Conservation (phyloP, 345 rosid species). For the Arabis alpina region DNA sequence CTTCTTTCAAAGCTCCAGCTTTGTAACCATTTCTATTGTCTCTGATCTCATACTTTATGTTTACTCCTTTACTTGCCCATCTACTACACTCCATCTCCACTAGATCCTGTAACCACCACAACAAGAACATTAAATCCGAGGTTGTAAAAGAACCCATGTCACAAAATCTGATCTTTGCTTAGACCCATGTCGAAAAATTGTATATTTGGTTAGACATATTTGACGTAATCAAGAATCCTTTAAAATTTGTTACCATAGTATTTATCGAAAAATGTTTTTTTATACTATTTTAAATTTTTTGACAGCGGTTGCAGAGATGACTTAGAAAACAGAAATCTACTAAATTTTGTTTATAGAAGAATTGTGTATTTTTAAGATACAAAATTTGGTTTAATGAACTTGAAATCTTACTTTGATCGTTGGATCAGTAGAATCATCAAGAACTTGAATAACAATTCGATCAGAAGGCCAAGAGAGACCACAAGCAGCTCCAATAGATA, state of each 20-base stretch:
- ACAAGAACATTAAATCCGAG: background rate
- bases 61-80: conserved; percentile 97
- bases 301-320: too few relatives aligned
- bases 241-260: too few relatives aligned
- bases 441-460: conserved; percentile 84
- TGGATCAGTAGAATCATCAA: conserved; percentile 95
- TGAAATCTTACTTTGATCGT: conserved; percentile 61
- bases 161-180: background rate
- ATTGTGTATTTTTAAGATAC: background rate
- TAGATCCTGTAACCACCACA: conserved; percentile 54
- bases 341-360: background rate
- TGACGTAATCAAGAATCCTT: too few relatives aligned
- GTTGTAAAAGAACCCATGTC: background rate
- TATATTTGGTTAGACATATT: too few relatives aligned
- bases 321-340: too few relatives aligned
- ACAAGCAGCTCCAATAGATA: conserved; percentile 95
- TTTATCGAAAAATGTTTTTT: too few relatives aligned
- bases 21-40: conserved; percentile 89
- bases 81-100: conserved; percentile 90
- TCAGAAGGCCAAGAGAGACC: conserved; percentile 98
- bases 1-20: conserved; percentile 94
- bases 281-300: too few relatives aligned
- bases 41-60: conserved; percentile 83
- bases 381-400: background rate
- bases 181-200: background rate